These are phyloP conservation scores for Nicotiana paniculata DNA, from an alignment of 257 asterid species.

Conservation along the genomic window DNA sequence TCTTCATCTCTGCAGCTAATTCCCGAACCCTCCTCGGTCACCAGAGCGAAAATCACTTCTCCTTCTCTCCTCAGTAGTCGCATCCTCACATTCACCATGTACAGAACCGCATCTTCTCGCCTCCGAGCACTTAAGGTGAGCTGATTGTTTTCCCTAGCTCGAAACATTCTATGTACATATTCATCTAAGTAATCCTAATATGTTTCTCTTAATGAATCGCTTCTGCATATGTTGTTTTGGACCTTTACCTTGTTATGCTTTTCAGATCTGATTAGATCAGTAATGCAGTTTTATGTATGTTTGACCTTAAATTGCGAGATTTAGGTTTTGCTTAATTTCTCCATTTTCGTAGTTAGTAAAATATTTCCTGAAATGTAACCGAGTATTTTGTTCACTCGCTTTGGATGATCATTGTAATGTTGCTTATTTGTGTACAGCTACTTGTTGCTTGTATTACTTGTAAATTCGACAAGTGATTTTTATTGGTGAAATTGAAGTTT, in stretches of 20 bases:
- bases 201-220: neutral
- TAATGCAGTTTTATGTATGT: neutral
- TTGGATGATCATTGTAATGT: neutral
- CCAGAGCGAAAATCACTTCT: neutral
- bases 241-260: neutral
- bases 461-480: neutral
- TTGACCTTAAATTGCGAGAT: neutral
- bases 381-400: neutral
- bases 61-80: neutral
- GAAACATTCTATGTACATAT: neutral
- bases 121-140: constrained; percentile 61
- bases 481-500: neutral
- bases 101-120: constrained; percentile 45
- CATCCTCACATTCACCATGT: neutral
- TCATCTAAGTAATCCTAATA: neutral
- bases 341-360: neutral
- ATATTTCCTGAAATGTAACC: neutral
- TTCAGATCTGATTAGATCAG: neutral
- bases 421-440: neutral
- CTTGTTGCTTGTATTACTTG: neutral
- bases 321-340: neutral
- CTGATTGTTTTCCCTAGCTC: neutral
- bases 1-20: neutral
- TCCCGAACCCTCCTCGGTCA: neutral
- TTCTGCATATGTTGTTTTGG: neutral